Conservation (phyloP, 2,329 filamentous ascomycete genomes). For the Monosporascus ibericus region DNA sequence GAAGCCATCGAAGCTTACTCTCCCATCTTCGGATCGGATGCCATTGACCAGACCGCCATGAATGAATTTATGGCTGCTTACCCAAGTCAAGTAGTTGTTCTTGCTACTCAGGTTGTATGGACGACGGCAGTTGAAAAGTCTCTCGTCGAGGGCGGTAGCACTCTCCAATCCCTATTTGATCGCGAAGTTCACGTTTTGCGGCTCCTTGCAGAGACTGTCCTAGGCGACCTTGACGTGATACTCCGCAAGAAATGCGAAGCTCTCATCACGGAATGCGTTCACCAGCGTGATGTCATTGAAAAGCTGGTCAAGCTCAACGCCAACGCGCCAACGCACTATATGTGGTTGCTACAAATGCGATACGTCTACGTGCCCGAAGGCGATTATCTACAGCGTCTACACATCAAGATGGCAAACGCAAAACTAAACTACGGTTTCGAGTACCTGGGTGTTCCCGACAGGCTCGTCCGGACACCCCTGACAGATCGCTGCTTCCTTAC, state of each 20-base stretch:
- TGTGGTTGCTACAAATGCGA: slow-evolving; percentile 96
- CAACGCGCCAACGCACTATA: slow-evolving; percentile 68
- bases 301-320: slow-evolving; percentile 75
- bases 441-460: slow-evolving; percentile 92
- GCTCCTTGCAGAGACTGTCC: slow-evolving; percentile 79
- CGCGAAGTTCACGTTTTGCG: slow-evolving; percentile 80
- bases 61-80: slow-evolving; percentile 76
- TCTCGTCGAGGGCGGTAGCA: slow-evolving; percentile 64
- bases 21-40: slow-evolving; percentile 65
- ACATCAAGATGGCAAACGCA: slow-evolving; percentile 95
- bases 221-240: slow-evolving; percentile 82
- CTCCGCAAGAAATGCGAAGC: slow-evolving; percentile 96
- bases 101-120: slow-evolving; percentile 92
- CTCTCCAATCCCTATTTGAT: slow-evolving; percentile 66
- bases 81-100: slow-evolving; percentile 90
- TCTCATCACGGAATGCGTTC: slow-evolving; percentile 96
- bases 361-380: slow-evolving; percentile 81
- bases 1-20: slow-evolving; percentile 82
- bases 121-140: slow-evolving; percentile 79
- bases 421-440: slow-evolving; percentile 95
- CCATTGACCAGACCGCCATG: slow-evolving; percentile 65
- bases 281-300: slow-evolving; percentile 90
- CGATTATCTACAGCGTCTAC: slow-evolving; percentile 75
- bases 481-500: slow-evolving; percentile 98
- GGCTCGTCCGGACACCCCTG: slow-evolving; percentile 90